Base-by-base conservation (phyloP, 768 basidiomycete species). In the Daedaleopsis sinensis region DNA sequence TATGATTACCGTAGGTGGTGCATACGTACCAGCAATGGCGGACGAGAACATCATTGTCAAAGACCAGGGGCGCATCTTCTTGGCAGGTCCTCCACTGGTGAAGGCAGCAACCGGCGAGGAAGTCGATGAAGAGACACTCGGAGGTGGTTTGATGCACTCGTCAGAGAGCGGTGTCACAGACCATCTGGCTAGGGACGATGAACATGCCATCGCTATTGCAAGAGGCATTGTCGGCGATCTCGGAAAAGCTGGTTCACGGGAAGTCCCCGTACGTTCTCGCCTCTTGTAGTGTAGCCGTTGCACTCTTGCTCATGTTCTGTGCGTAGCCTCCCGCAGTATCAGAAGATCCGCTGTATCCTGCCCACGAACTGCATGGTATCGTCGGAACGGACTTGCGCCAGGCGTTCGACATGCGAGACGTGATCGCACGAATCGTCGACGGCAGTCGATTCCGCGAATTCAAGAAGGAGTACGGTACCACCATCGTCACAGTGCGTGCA, bases 21-120 rank as follows among this genome's bases (percentile, higher is more conserved):
- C 94, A 43, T 96, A 94, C 75, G 93, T 96, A 46, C 94, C 95
- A 27, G 95, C 95, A 2, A 96, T 98, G 93, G 93, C 94, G 1
- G 95, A 98, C 70, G 93, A 95, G 75, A 95, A 93, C 64, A 83
- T 94, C 67, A 95, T 94, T 63, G 92, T 94, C 36, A 86, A 88
- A 61, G 90, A 95, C 61, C 94, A 96, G 76, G 95, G 95, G 0
- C 89, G 84, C 18, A 97, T 98, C 65, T 97, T 97, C 78, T 82
- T 98, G 18, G 95, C 95, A 15, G 95, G 95, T 0, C 96, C 96
- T 12, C 95, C 95, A 10, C 81, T 98, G 12, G 95, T 98, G 57
- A 95, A 94, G 71, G 95, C 95, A 1, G 95, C 95, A 0, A 95
- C 94, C 0, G 95, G 95, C 36, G 95, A 98, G 71, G 87, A 87